These are phyloP conservation scores for Diaporthe sp. DNA, from an alignment of 2,329 filamentous ascomycete species.

Conservation along the genomic window DNA sequence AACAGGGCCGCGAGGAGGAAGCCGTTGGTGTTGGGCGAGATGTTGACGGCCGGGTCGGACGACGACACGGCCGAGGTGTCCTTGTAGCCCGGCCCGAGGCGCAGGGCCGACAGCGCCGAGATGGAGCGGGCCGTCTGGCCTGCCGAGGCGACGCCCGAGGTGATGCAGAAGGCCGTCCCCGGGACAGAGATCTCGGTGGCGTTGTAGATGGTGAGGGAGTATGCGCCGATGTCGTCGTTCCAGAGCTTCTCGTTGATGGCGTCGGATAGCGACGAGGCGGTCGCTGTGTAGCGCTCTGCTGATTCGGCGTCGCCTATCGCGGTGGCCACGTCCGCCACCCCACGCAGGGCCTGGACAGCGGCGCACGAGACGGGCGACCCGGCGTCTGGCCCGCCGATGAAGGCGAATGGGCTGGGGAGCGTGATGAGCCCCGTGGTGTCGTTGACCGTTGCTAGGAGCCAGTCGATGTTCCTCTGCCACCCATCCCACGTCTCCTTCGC, in stretches of 20 bases:
- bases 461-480: constrained; percentile 41
- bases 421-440: constrained; percentile 40
- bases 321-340: constrained; percentile 41
- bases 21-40: constrained; percentile 62
- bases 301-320: constrained; percentile 47
- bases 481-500: constrained; percentile 40
- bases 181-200: constrained; percentile 41
- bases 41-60: constrained; percentile 45
- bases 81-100: constrained; percentile 44
- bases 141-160: constrained; percentile 40
- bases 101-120: constrained; percentile 36
- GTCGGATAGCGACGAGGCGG: constrained; percentile 41
- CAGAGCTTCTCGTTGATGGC: constrained; percentile 43
- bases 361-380: constrained; percentile 42
- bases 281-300: constrained; percentile 37
- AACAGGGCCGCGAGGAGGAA: constrained; percentile 56
- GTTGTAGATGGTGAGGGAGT: constrained; percentile 32
- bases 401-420: constrained; percentile 29
- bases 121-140: constrained; percentile 39
- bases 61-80: constrained; percentile 39
- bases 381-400: constrained; percentile 40
- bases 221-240: constrained; percentile 44
- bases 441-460: constrained; percentile 41
- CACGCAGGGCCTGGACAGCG: constrained; percentile 41
- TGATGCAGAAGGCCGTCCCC: constrained; percentile 44